Conservation (phyloP, 805 yeast genomes). For the Lipomyces chichibuensis region DNA sequence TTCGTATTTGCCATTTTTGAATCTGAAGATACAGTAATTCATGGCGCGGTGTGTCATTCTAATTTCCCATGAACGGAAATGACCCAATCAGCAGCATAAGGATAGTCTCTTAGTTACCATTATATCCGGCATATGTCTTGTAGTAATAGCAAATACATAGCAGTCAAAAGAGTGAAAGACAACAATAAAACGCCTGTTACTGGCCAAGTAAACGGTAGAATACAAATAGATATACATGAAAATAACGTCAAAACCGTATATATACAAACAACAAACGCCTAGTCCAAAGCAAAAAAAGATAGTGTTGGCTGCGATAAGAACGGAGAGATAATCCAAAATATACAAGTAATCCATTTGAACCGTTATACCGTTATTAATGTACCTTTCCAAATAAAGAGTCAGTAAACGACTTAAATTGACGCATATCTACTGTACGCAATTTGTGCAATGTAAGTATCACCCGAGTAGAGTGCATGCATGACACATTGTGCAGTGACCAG, state of each 20-base stretch:
- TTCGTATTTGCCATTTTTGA: too few relatives aligned
- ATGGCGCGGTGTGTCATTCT: not conserved
- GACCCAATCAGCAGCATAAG: not conserved
- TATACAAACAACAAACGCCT: conserved; percentile 1
- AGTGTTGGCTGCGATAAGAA: not conserved
- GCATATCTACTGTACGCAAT: not conserved
- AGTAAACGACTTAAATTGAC: too few relatives aligned
- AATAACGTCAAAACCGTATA: not conserved
- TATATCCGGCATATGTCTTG: not conserved
- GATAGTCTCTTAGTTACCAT: not conserved
- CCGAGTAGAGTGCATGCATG: not conserved
- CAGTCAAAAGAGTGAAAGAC: not conserved
- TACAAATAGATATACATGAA: not conserved
- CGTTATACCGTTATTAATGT: not conserved
- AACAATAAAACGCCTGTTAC: not conserved
- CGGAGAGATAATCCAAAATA: not conserved
- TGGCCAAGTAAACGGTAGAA: not conserved
- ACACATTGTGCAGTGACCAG: not conserved
- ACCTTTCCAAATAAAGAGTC: not conserved
- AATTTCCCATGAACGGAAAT: not conserved
- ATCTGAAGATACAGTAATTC: too few relatives aligned
- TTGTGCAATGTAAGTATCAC: not conserved
- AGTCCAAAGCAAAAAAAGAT: not conserved
- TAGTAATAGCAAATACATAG: not conserved
- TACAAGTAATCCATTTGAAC: not conserved